phyloP scores from a whole-genome alignment of 2,329 filamentous ascomycete genomes.

The Conoideocrella luteorostrata region DNA sequence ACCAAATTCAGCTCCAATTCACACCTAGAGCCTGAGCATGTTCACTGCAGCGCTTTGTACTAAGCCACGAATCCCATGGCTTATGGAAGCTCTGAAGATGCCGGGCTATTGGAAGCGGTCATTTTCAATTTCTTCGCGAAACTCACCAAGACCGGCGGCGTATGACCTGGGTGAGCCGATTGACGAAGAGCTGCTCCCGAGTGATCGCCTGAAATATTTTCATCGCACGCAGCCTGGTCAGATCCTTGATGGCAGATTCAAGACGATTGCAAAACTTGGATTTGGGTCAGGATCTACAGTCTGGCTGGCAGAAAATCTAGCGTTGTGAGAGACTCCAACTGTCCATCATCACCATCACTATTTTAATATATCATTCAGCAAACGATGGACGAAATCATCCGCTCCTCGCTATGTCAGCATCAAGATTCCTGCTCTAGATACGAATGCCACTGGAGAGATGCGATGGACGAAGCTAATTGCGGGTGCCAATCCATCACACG shows the following conservation, averaged over 20 bases:
- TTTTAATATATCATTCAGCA: not conserved
- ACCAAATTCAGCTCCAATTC: no score
- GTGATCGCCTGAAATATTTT: slow-evolving; percentile 11
- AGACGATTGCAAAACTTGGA: slow-evolving; percentile 28
- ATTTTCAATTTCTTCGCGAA: slow-evolving; percentile 3
- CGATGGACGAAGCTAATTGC: slow-evolving; percentile 10
- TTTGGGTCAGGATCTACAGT: slow-evolving; percentile 29
- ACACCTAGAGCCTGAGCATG: no score
- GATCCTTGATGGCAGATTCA: slow-evolving; percentile 27
- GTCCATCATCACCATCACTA: not conserved
- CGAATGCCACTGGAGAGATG: slow-evolving; percentile 10
- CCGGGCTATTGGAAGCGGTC: not conserved
- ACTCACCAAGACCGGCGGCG: not conserved
- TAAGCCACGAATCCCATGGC: no score
- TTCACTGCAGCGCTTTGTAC: no score
- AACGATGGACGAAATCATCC: not conserved
- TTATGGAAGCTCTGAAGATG: slow-evolving; percentile 18
- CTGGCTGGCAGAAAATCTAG: slow-evolving; percentile 26
- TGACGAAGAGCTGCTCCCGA: slow-evolving; percentile 14
- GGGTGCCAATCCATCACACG: slow-evolving; percentile 12
- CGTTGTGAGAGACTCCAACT: slow-evolving; percentile 8
- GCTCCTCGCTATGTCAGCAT: slow-evolving; percentile 9
- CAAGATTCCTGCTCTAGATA: slow-evolving; percentile 14
- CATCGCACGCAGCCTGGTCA: slow-evolving; percentile 16
- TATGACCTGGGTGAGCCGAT: slow-evolving; percentile 7